Evolutionary conservation across 140 eudicot genomes (phyloP), one percentile per base, ranked within the genome.

Genomic region (Stevia rebaudiana): DNA sequence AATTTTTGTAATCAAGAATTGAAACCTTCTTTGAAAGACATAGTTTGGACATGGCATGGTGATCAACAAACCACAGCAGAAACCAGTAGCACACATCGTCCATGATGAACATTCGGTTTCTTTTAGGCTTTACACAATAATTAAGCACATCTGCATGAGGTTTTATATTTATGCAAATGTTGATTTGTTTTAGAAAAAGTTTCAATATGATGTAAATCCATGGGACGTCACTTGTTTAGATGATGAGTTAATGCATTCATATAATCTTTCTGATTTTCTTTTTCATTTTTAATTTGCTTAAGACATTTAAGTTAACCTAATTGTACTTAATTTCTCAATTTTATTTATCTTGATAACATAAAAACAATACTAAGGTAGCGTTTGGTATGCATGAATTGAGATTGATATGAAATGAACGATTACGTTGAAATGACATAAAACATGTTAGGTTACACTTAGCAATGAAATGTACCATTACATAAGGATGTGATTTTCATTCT

Each of bases 11-110:
- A 83, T 50, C 79, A 83, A 62, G 91, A 77, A 12, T 18, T 89
- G 76, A 85, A 55, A 73, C 90, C 97, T 41, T 74, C 81, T 17
- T 74, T 89, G 3, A 85, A 79, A 68, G 97, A 89, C 50, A 69
- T 88, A 17, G 83, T 80, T 3, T 88, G 96, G 89, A 69, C 69
- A 30, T 81, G 86, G 83, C 71, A 79, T 19, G 88, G 76, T 59
- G 82, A 64, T 24, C 64, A 72, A 49, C 72, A 73, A 22, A 52
- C 67, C 25, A 25, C 63, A 24, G 7, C 28, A 15, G 33, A 28
- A 28, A 22, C 78, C 63, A 65, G 71, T 61, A 72, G 31, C 71
- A 28, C 57, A 18, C 28, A 61, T 36, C 69, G 50, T 57, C 63
- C 65, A 58, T 31, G 64, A 50, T 67, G 40, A 68, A 30, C 16